A percentile compares a stretch with the other conserved stretches of the same genome.
Evolutionary conservation across 108 stramenopile genomes (phyloP).

Genomic region (Cyclostephanos tholiformis): DNA sequence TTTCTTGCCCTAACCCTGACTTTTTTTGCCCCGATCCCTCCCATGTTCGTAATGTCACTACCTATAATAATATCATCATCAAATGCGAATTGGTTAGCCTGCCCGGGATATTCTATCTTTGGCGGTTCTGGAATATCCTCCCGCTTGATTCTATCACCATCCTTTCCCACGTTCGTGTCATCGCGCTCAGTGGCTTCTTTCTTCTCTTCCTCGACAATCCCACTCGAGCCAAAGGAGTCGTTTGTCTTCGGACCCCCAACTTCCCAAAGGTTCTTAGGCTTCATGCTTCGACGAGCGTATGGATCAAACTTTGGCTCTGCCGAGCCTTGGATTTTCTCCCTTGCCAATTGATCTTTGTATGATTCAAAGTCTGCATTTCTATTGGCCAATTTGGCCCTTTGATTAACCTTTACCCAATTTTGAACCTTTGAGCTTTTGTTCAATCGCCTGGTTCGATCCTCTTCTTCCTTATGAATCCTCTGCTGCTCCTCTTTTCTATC

Average conservation of each 20-base stretch:
- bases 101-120: conserved; percentile 39
- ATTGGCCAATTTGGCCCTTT: conserved; percentile 72
- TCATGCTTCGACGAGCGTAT: conserved; percentile 84
- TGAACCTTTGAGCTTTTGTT: conserved; percentile 60
- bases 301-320: conserved; percentile 75
- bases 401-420: conserved; percentile 88
- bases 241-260: conserved; percentile 66
- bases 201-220: conserved; percentile 55
- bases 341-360: conserved; percentile 57
- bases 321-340: conserved; percentile 45
- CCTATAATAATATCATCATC: conserved; percentile 81
- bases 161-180: conserved; percentile 39
- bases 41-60: conserved; percentile 51
- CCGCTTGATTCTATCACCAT: conserved; percentile 43
- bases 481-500: conserved; percentile 58
- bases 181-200: conserved; percentile 49
- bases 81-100: conserved; percentile 70
- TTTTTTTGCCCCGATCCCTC: conserved; percentile 56
- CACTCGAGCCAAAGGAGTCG: conserved; percentile 45
- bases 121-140: conserved; percentile 41
- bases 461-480: conserved; percentile 50
- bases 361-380: conserved; percentile 73
- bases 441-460: conserved; percentile 60
- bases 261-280: conserved; percentile 91
- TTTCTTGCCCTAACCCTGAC: conserved; percentile 51